A percentile compares a stretch with the other conserved stretches of the same genome.
Evolutionary conservation across 2,329 filamentous ascomycete genomes (phyloP).

Genomic region (Fusarium agapanthi): DNA sequence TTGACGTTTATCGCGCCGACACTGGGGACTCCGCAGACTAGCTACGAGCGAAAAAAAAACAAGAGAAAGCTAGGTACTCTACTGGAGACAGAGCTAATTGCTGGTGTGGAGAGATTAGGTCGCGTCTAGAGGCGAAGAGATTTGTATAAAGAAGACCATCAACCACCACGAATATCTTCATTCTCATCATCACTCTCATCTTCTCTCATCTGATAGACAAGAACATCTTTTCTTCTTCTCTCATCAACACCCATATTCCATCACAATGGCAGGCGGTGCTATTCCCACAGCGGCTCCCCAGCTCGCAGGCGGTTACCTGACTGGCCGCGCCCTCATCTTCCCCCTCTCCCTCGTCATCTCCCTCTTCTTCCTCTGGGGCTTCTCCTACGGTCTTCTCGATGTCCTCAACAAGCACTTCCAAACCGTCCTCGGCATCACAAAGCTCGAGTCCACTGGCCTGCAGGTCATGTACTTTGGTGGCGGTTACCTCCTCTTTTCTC

Average conservation of each 20-base stretch:
- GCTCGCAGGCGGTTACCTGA: slow-evolving; percentile 38
- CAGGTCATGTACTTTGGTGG: slow-evolving; percentile 66
- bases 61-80: not conserved
- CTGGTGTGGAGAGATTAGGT: not conserved
- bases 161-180: not conserved
- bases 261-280: slow-evolving; percentile 36
- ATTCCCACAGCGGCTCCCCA: slow-evolving; percentile 36
- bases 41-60: not conserved
- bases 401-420: slow-evolving; percentile 62
- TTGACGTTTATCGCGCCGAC: slow-evolving; percentile 1
- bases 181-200: slow-evolving; percentile 15
- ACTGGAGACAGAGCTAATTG: not conserved
- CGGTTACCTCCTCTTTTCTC: slow-evolving; percentile 51
- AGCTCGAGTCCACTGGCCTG: slow-evolving; percentile 56
- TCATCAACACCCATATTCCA: not conserved
- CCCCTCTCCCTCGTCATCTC: slow-evolving; percentile 68
- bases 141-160: slow-evolving; percentile 28
- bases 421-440: slow-evolving; percentile 53
- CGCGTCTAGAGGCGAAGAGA: not conserved
- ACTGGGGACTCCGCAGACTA: not conserved
- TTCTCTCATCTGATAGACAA: slow-evolving; percentile 9
- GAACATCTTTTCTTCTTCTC: not conserved
- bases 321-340: slow-evolving; percentile 53
- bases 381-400: slow-evolving; percentile 56
- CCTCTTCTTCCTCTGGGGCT: slow-evolving; percentile 58